phyloP scores from a whole-genome alignment of 768 basidiomycete genomes.

The Collybia sp. region DNA sequence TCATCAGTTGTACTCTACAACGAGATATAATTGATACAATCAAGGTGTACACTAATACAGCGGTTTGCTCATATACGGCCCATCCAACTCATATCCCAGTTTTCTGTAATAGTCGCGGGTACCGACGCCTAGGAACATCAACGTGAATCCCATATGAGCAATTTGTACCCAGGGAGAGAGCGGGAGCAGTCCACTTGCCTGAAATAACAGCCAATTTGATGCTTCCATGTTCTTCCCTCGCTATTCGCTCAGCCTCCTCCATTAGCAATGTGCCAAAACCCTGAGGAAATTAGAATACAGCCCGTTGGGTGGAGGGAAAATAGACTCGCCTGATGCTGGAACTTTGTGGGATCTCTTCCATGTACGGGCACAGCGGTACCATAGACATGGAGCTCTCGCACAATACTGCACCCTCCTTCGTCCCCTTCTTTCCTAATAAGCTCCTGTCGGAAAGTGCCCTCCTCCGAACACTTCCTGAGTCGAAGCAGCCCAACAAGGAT shows the following conservation, averaged over 20 bases:
- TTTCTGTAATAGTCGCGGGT: constrained; percentile 96
- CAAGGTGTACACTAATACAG: constrained; percentile 32
- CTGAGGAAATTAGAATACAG: constrained; percentile 26
- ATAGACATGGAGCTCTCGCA: constrained; percentile 95
- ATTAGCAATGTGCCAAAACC: constrained; percentile 96
- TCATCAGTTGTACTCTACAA: constrained; percentile 4
- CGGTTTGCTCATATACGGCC: constrained; percentile 96
- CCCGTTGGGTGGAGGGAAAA: background rate
- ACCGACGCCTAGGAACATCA: constrained; percentile 67
- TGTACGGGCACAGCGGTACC: constrained; percentile 98
- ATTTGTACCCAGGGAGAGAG: background rate
- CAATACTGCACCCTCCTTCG: constrained; percentile 85
- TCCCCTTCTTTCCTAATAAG: constrained; percentile 64
- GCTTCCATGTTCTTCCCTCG: constrained; percentile 94
- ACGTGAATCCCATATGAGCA: background rate
- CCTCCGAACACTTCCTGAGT: constrained; percentile 92
- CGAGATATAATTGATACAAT: constrained; percentile 5
- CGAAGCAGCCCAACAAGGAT: constrained; percentile 93
- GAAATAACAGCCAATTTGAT: constrained; percentile 97
- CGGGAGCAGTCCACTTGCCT: constrained; percentile 41
- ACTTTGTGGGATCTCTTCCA: constrained; percentile 95
- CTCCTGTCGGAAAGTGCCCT: constrained; percentile 95
- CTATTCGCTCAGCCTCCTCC: constrained; percentile 99
- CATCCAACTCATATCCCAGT: constrained; percentile 91
- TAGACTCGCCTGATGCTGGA: constrained; percentile 79